These are phyloP conservation scores for Nicotiana knightiana DNA, from an alignment of 257 asterid genomes.

Conservation along the genomic window DNA sequence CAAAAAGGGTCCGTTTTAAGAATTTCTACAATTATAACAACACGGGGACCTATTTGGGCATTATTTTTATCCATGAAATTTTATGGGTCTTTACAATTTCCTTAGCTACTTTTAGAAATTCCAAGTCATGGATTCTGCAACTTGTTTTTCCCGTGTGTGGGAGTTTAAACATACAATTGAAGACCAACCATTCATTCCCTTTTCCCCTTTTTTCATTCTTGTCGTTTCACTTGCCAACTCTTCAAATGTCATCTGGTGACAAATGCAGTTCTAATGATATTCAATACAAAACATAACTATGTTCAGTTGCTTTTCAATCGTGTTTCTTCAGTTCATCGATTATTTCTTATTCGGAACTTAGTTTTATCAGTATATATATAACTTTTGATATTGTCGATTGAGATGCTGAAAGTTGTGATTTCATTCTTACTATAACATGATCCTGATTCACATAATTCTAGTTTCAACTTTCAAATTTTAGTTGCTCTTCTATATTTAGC, in stretches of 20 bases:
- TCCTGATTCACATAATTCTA: neutral
- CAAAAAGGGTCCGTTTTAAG: no score
- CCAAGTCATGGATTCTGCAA: no score
- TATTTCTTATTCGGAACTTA: neutral
- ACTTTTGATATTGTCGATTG: neutral
- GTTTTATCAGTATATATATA: conserved; percentile 3
- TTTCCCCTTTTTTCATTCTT: conserved; percentile 23
- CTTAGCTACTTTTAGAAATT: no score
- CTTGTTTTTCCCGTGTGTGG: no score
- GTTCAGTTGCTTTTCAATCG: neutral
- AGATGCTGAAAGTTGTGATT: neutral
- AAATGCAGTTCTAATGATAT: neutral
- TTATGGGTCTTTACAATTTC: no score
- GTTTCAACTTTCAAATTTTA: neutral
- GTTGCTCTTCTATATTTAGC: neutral
- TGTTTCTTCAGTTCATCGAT: neutral
- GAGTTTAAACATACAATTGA: no score
- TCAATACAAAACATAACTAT: neutral
- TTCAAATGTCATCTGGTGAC: conserved; percentile 19
- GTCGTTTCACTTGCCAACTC: conserved; percentile 30
- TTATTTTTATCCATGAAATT: no score
- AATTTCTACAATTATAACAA: no score
- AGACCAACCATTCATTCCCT: conserved; percentile 40
- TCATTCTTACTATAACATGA: neutral
- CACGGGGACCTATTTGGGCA: no score